These are phyloP conservation scores for Ceriops decandra DNA, from an alignment of 345 rosid genomes.

Conservation along the genomic window DNA sequence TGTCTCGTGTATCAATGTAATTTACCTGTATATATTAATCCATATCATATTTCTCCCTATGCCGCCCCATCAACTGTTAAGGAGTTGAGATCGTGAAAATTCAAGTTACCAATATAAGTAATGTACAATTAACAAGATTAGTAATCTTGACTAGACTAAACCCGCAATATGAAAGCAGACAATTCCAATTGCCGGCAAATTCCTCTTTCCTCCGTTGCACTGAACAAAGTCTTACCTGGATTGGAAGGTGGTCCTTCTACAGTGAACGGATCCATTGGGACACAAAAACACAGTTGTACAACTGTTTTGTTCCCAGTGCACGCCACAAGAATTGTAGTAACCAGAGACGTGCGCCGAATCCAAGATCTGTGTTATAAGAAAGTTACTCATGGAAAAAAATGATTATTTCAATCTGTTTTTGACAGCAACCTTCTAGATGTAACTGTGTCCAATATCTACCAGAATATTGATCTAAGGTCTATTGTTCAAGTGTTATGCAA, in stretches of 20 bases:
- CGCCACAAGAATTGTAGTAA: neutral
- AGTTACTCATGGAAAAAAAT: neutral
- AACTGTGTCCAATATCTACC: neutral
- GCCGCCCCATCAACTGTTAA: conserved; percentile 7
- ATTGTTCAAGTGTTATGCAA: neutral
- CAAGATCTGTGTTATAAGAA: conserved; percentile 3
- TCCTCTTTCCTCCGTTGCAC: conserved; percentile 16
- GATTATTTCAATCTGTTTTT: neutral
- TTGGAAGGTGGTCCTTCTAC: conserved; percentile 38
- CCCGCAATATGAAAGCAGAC: conserved; percentile 47
- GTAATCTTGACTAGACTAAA: conserved; percentile 51
- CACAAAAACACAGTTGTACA: conserved; percentile 6
- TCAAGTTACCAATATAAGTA: conserved; percentile 47
- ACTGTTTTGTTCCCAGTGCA: conserved; percentile 22
- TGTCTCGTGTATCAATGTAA: neutral
- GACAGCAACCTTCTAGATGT: neutral
- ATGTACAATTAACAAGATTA: conserved; percentile 38
- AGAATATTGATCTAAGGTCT: neutral
- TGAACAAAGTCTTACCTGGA: conserved; percentile 13
- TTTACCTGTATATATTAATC: conserved; percentile 17
- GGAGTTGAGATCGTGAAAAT: conserved; percentile 27
- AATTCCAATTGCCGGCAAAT: neutral
- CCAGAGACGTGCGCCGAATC: neutral
- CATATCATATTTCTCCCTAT: conserved; percentile 11
- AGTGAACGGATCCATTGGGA: conserved; percentile 35